A percentile compares a stretch with the other conserved stretches of the same genome.
phyloP scores from a whole-genome alignment of 768 basidiomycete species.

The Rhizopogon vulgaris region DNA sequence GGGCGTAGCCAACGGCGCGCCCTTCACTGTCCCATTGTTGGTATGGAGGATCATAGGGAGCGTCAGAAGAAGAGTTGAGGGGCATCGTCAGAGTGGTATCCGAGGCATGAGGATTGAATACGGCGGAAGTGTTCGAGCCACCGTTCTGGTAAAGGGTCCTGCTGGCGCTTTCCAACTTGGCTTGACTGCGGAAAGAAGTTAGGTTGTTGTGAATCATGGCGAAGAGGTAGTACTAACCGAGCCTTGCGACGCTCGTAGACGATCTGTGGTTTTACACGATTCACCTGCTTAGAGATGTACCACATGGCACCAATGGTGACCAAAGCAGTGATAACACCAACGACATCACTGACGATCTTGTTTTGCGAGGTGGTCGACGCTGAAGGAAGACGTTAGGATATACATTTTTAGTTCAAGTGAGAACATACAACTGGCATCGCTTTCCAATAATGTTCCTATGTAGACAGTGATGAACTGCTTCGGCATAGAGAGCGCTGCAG shows the following conservation, averaged over 20 bases:
- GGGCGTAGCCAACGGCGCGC: slow-evolving; percentile 41
- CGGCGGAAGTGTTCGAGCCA: slow-evolving; percentile 21
- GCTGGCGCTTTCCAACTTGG: slow-evolving; percentile 34
- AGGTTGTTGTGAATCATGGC: background rate
- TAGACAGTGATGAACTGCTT: slow-evolving; percentile 93
- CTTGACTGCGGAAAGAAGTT: slow-evolving; percentile 38
- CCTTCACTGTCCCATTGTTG: slow-evolving; percentile 51
- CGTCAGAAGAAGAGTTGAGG: slow-evolving; percentile 18
- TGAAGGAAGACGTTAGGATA: slow-evolving; percentile 1
- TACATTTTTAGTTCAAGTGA: background rate
- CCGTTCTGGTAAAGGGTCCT: slow-evolving; percentile 22
- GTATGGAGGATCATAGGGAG: slow-evolving; percentile 25
- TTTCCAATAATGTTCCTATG: slow-evolving; percentile 73
- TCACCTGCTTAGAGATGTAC: slow-evolving; percentile 76
- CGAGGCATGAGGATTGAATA: slow-evolving; percentile 32
- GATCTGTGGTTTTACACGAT: slow-evolving; percentile 57
- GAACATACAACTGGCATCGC: slow-evolving; percentile 26
- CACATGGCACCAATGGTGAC: slow-evolving; percentile 77
- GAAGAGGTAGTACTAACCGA: slow-evolving; percentile 34
- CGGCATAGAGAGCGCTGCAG: slow-evolving; percentile 78
- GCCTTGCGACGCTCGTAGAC: slow-evolving; percentile 69
- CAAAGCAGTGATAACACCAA: slow-evolving; percentile 60
- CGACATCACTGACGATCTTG: slow-evolving; percentile 61
- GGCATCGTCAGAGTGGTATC: slow-evolving; percentile 35
- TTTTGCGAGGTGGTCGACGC: slow-evolving; percentile 36